Evolutionary conservation across 1,284 basidiomycete species (phyloP), one percentile per base, ranked within the genome.

Genomic region (Cryptococcus sp.): DNA sequence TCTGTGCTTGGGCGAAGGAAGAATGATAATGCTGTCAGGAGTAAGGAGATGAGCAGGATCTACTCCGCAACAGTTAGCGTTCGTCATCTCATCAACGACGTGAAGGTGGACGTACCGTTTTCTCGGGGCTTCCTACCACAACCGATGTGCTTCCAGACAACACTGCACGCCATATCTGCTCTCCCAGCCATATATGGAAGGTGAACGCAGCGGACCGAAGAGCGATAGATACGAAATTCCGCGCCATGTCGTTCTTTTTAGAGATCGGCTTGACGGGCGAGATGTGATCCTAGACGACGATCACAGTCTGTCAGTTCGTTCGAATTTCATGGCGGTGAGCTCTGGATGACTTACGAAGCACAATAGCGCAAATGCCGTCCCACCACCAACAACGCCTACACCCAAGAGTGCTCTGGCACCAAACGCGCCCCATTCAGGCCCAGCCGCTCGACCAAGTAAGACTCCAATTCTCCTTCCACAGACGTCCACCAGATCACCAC

Each of bases 1-100:
- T 65, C 56, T 15, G 52, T 13, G 10, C 61, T 47, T 1, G 65
- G 52, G 17, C 64, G 59, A 3, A 71, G 50, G 51, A 72, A 58
- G 22, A 73, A 63, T 17, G 70, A 62, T 1, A 65, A 27, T 1
- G 57, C 20, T 3, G 72, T 72, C 16, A 73, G 31, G 27, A 72
- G 42, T 1, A 73, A 47, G 16, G 70, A 72, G 27, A 71, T 54
- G 57, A 64, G 60, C 15, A 73, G 60, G 39, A 71, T 69, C 72
- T 73, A 57, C 5, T 25, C 38, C 51, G 45, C 35, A 50, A 27
- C 2, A 23, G 25, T 56, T n/a, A 44, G 44, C 25, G 19, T 35
- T 41, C 46, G 15, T 11, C 38, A 39, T 17, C 44, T 20, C 10
- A 11, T 19, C 10, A 11, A 23, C 16, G 16, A 35, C 5, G 27